These are phyloP conservation scores for Protomyces inundatus DNA, from an alignment of 1,139 yeast species.

Conservation along the genomic window DNA sequence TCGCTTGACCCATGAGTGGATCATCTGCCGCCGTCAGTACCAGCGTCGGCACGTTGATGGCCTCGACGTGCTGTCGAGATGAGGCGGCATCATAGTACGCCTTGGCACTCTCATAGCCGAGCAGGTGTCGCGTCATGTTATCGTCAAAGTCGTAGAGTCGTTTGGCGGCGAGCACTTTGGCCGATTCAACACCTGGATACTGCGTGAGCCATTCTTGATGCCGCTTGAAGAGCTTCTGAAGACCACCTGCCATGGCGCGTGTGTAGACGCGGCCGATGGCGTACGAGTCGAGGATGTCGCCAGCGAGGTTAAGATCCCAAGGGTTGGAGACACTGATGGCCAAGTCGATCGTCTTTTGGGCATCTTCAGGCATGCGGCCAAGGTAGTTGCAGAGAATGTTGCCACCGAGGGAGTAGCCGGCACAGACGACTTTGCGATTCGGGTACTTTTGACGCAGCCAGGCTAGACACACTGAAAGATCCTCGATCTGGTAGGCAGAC, in stretches of 20 bases:
- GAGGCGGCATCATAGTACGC: slow-evolving; percentile 72
- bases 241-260: slow-evolving; percentile 61
- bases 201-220: slow-evolving; percentile 39
- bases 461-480: slow-evolving; percentile 56
- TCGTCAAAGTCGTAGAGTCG: slow-evolving; percentile 62
- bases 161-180: slow-evolving; percentile 39
- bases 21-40: slow-evolving; percentile 72
- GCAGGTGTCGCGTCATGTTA: slow-evolving; percentile 61
- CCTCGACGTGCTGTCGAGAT: slow-evolving; percentile 52
- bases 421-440: slow-evolving; percentile 63
- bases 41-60: slow-evolving; percentile 62
- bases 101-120: slow-evolving; percentile 63
- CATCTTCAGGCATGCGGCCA: slow-evolving; percentile 56
- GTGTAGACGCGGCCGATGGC: slow-evolving; percentile 63
- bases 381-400: slow-evolving; percentile 70
- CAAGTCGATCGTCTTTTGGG: slow-evolving; percentile 48
- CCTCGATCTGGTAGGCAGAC: slow-evolving; percentile 69
- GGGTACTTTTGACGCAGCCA: slow-evolving; percentile 57
- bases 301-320: slow-evolving; percentile 70
- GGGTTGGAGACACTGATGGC: slow-evolving; percentile 71
- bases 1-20: slow-evolving; percentile 59
- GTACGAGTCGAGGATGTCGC: slow-evolving; percentile 48
- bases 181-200: slow-evolving; percentile 42
- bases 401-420: slow-evolving; percentile 88
- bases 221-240: slow-evolving; percentile 53